Conservation (phyloP, 2,329 filamentous ascomycete species). For the Ilyonectria destructans region DNA sequence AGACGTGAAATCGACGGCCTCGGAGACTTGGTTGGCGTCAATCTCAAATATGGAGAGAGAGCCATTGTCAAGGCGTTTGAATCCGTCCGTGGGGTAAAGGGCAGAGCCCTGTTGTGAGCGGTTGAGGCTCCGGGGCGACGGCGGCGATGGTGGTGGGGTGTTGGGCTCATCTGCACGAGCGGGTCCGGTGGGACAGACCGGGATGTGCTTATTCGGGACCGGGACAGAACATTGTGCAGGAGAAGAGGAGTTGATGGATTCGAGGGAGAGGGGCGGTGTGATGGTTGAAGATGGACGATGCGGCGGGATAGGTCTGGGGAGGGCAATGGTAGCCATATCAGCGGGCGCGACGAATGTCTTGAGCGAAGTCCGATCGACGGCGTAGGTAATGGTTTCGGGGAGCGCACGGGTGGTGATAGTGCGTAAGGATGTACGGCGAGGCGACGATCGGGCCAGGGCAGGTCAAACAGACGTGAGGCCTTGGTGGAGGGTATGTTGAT, state of each 20-base stretch:
- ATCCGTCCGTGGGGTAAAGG: slow-evolving; percentile 81
- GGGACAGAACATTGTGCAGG: slow-evolving; percentile 57
- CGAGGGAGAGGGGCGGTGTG: slow-evolving; percentile 60
- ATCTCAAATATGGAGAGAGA: slow-evolving; percentile 81
- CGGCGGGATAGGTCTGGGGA: slow-evolving; percentile 64
- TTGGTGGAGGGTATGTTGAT: slow-evolving; percentile 34
- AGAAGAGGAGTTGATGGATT: slow-evolving; percentile 47
- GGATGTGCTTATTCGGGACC: slow-evolving; percentile 91
- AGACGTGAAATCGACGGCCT: slow-evolving; percentile 83
- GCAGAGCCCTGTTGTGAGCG: slow-evolving; percentile 76
- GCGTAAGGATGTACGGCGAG: slow-evolving; percentile 19
- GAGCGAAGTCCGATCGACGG: slow-evolving; percentile 2
- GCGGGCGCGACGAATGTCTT: slow-evolving; percentile 24
- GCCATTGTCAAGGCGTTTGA: slow-evolving; percentile 67
- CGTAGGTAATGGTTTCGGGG: slow-evolving; percentile 1
- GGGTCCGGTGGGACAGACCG: slow-evolving; percentile 89
- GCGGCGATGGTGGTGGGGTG: slow-evolving; percentile 78
- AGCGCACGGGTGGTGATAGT: slow-evolving; percentile 6
- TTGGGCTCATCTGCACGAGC: slow-evolving; percentile 68
- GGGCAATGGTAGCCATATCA: slow-evolving; percentile 70
- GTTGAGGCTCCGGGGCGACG: slow-evolving; percentile 75
- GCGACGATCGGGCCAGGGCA: slow-evolving; percentile 17
- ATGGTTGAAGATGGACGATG: slow-evolving; percentile 63
- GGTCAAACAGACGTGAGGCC: slow-evolving; percentile 32
- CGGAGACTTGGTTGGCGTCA: slow-evolving; percentile 76